A percentile compares a stretch with the other conserved stretches of the same genome.
These are phyloP conservation scores for Quercus tomentella DNA, from an alignment of 331 rosid species.

Conservation along the genomic window DNA sequence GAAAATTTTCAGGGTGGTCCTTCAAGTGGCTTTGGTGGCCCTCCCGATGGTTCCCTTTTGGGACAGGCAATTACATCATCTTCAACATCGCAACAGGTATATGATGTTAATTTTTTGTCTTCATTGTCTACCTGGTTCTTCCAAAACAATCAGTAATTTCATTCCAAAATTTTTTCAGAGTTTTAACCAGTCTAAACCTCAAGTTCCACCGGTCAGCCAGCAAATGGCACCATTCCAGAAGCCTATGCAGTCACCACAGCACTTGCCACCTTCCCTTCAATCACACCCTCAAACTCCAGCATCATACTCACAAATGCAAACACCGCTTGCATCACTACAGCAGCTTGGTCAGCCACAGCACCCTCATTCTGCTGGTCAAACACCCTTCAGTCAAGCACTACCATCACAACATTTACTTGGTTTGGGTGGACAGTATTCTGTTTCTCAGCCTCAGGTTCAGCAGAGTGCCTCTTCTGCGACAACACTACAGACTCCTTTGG, in stretches of 20 bases:
- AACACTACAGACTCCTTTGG: conserved; percentile 40
- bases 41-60: conserved; percentile 47
- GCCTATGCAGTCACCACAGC: conserved; percentile 65
- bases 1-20: conserved; percentile 54
- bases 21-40: conserved; percentile 38
- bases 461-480: conserved; percentile 44
- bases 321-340: conserved; percentile 40
- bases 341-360: conserved; percentile 60
- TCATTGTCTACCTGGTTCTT: conserved; percentile 13
- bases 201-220: conserved; percentile 53
- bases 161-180: conserved; percentile 33
- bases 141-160: conserved; percentile 16
- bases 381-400: conserved; percentile 35
- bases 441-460: conserved; percentile 62
- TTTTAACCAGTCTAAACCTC: conserved; percentile 53
- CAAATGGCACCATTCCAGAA: conserved; percentile 63
- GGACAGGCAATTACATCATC: conserved; percentile 28
- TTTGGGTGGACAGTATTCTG: conserved; percentile 44
- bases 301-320: conserved; percentile 50
- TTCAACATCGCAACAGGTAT: conserved; percentile 65
- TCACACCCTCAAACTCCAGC: conserved; percentile 45
- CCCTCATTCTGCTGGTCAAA: conserved; percentile 57
- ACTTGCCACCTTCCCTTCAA: conserved; percentile 56
- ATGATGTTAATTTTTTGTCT: background rate
- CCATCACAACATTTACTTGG: conserved; percentile 38